Conservation (phyloP, 2,329 filamentous ascomycete species). For the Cytospora piceicola region DNA sequence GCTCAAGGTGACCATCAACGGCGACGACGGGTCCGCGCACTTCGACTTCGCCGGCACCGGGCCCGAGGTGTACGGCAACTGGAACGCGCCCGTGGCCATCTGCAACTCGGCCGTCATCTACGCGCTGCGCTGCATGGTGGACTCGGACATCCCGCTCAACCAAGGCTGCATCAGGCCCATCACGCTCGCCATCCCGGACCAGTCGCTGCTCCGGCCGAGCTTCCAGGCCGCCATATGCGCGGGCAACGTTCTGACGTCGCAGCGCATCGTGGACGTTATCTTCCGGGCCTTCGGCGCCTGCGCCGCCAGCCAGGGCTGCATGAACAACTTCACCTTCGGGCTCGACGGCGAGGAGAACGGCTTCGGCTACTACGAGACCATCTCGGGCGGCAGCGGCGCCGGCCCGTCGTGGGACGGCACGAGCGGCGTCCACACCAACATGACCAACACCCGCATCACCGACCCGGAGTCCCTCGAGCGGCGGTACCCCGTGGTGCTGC, state of each 20-base stretch:
- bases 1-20: conserved; percentile 38
- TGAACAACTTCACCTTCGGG: conserved; percentile 40
- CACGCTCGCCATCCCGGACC: conserved; percentile 38
- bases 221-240: conserved; percentile 34
- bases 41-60: conserved; percentile 42
- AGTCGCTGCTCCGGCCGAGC: conserved; percentile 39
- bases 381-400: conserved; percentile 41
- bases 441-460: conserved; percentile 38
- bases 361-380: conserved; percentile 38
- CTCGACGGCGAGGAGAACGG: conserved; percentile 8
- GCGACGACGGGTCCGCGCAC: conserved; percentile 36
- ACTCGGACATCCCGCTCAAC: conserved; percentile 43
- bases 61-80: conserved; percentile 41
- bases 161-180: conserved; percentile 42
- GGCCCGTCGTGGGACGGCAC: conserved; percentile 37
- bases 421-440: conserved; percentile 31
- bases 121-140: conserved; percentile 39
- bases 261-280: conserved; percentile 39
- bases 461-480: conserved; percentile 41
- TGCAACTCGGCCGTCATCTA: conserved; percentile 43
- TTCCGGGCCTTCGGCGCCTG: conserved; percentile 37
- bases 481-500: conserved; percentile 40
- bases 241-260: conserved; percentile 46
- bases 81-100: conserved; percentile 34
- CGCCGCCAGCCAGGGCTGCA: conserved; percentile 38